Percentiles rank a stretch among this genome's conserved stretches.
Conservation (phyloP, 2,329 filamentous ascomycete genomes). For the Pseudopyrenochaeta lycopersici region DNA sequence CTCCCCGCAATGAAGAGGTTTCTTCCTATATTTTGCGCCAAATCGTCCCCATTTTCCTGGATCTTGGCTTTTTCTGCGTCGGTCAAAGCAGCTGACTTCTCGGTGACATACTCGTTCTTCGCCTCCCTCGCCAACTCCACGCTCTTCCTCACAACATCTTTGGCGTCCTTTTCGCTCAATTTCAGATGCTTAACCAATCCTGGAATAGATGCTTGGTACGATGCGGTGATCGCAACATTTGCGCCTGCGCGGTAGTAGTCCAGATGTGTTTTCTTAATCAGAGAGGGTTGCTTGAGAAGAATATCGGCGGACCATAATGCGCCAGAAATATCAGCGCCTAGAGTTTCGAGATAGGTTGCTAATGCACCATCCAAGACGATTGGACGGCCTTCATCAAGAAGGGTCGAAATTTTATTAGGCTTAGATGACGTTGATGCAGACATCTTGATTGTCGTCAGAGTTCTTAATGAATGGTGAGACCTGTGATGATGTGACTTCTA, state of each 20-base stretch:
- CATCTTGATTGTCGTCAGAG: neutral
- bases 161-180: constrained; percentile 43
- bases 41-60: neutral
- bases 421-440: constrained; percentile 2
- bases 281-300: constrained; percentile 49
- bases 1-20: constrained; percentile 53
- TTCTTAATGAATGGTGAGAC: neutral
- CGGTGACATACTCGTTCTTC: constrained; percentile 38
- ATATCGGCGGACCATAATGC: constrained; percentile 57
- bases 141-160: constrained; percentile 50
- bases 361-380: constrained; percentile 58
- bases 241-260: constrained; percentile 57
- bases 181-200: constrained; percentile 52
- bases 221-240: constrained; percentile 58
- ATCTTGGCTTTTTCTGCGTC: constrained; percentile 3
- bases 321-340: constrained; percentile 54
- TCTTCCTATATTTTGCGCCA: neutral
- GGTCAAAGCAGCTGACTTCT: constrained; percentile 2
- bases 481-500: too few species aligned
- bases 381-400: constrained; percentile 31
- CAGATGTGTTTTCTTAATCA: constrained; percentile 55
- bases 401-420: constrained; percentile 15
- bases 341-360: constrained; percentile 57
- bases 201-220: constrained; percentile 56
- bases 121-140: constrained; percentile 53